Base-by-base conservation (phyloP, 305 asterid genomes). In the Fraxinus baroniana region DNA sequence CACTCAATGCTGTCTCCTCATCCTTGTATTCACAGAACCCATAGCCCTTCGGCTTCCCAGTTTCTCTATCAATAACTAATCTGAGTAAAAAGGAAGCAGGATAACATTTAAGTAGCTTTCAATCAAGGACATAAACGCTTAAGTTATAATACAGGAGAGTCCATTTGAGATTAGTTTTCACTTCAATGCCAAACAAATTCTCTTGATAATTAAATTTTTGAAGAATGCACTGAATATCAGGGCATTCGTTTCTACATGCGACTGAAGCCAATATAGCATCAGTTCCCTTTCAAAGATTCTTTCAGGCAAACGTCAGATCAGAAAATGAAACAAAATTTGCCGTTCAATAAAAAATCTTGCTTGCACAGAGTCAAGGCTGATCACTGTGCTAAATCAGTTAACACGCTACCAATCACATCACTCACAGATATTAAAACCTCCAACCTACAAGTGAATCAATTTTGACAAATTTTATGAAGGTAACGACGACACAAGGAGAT, bases 21-120 rank as follows among this genome's bases (percentile, higher is more conserved):
- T 94, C 99, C 91, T 93, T 95, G 89, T 95, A 95, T 90, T 95
- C 99, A 32, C 99, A 95, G 85, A 95, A 95, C 52, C 99, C 99
- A 85, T 94, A 95, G 77, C 99, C 99, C 90, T 95, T 95, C 20
- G 97, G 97, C 85, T 92, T 95, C 78, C 98, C 98, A 78, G 97
- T 95, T 93, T 95, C 98, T 90, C 97, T 90, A 88, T 95, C 99
- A 74, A 87, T 88, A 79, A 94, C 99, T 87, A 95, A 89, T 84
- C 99, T 95, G 93, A 75, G 78, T 32, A 37, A 76, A 33, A 13
- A 68, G 36, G 28, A 78, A 79, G 75, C 28, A 66, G 33, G 44
- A 33, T 8, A 18, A 33, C 17, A 36, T 37, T 9, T 57, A 32
- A 62, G 2, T 18, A 44, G 52, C 22, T 17, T 71, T 28, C 4